Percentiles rank a stretch among this genome's conserved stretches.
phyloP scores from a whole-genome alignment of 179 eudicot species.

The Drosera spatulata region DNA sequence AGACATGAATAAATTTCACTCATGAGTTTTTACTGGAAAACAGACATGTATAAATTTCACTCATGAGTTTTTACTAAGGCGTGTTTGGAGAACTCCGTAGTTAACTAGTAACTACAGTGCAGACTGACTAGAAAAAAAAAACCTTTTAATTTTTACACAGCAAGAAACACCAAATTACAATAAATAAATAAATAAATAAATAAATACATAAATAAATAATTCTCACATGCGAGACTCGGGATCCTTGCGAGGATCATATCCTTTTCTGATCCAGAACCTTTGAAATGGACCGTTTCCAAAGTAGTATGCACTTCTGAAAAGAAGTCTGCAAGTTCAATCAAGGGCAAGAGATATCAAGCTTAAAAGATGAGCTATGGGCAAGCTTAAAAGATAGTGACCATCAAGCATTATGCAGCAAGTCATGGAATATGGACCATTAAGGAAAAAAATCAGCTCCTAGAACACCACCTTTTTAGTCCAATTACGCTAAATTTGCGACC shows the following conservation, averaged over 20 bases:
- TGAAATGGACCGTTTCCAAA: conserved; percentile 88
- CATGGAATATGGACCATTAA: not conserved
- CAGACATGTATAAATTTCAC: no score
- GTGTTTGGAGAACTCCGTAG: no score
- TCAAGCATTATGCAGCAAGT: not conserved
- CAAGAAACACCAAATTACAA: no score
- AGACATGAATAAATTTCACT: no score
- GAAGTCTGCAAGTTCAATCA: conserved; percentile 46
- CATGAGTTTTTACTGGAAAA: no score
- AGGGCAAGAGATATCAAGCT: not conserved
- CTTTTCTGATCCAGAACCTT: conserved; percentile 87
- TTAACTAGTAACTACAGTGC: no score
- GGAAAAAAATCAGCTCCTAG: not conserved
- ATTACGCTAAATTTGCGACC: conserved; percentile 50
- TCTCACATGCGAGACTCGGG: conserved; percentile 90
- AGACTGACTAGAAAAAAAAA: no score
- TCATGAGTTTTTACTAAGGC: no score
- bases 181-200: not conserved
- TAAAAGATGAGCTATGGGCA: not conserved
- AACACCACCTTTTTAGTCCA: conserved; percentile 53
- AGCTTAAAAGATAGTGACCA: not conserved
- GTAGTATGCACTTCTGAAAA: conserved; percentile 73
- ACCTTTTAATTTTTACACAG: no score
- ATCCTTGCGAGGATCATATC: conserved; percentile 96
- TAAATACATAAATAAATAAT: not conserved